Evolutionary conservation across 495 filamentous ascomycete genomes (phyloP), one percentile per base, ranked within the genome.

Genomic region (Lasiosphaeria ovina): DNA sequence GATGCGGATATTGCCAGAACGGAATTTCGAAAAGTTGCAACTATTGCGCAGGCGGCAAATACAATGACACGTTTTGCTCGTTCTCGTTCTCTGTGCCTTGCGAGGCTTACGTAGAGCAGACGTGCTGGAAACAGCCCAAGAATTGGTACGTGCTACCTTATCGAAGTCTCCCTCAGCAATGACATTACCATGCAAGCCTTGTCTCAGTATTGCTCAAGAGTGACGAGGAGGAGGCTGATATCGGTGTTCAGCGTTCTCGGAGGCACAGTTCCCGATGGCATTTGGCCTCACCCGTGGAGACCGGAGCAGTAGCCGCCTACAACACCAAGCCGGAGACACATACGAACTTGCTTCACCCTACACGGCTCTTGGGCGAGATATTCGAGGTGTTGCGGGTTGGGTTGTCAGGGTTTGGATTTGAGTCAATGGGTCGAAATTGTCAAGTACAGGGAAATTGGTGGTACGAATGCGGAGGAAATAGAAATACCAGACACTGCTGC

Each of bases 321-420:
- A 24, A 24, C 38, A 42, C 47, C 9, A 67, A 64, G 58, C 64
- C 52, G 58, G 66, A 32, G 66, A 66, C 58, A 12, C 38, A 12
- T 12, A 8, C 38, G 3, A 42, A 3, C 38, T 42, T 7, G 38
- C 38, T 42, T 42, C 8, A 24, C 24, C 24, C 24, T 24, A 24
- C 24, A 24, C 24, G 24, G 24, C 24, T 24, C 24, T 2, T 24
- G 24, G 24, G 24, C 24, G 24, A 24, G 24, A 24, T 24, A 2
- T 24, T 24, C 24, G 24, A 24, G 24, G 24, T 24, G 24, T 24
- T 24, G 24, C 24, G 24, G 24, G 24, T 24, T 24, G 24, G 24
- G 2, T 24, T 24, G 24, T 24, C 2, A 24, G 24, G 24, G 24
- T 24, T 24, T 24, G 24, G 24, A 2, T 24, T 24, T 24, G 24